Base-by-base conservation (phyloP, 2,329 filamentous ascomycete species). In the Aureobasidium zeae region DNA sequence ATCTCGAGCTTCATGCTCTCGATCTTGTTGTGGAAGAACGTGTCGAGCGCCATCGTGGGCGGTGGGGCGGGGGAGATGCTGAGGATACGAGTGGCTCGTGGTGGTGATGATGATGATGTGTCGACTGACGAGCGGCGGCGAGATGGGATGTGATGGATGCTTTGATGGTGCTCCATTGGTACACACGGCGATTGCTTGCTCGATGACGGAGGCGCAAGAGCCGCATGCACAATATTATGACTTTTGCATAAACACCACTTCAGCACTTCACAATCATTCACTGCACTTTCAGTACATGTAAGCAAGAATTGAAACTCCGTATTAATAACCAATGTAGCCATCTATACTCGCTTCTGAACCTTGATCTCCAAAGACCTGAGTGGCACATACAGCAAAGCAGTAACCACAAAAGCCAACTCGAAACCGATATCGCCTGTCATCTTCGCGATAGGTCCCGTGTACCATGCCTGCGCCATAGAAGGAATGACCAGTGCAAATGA, bases 1-100 rank as follows among this genome's bases (percentile, higher is more conserved):
- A 98, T 98, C 78, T 98, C 89, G 65, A 98, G 87, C 83, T 96
- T 96, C 85, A 96, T 94, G 65, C 84, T 81, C 85, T 98, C 91
- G 70, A 96, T 96, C 76, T 98, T 98, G 76, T 96, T 96, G 71
- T 91, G 86, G 68, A 94, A 98, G 73, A 95, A 98, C 69, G 84
- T 94, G 69, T 96, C 91, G 70, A 98, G 85, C 77, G 89, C 88
- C 91, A 98, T 98, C 64, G 63, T 81, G 76, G 63, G 26, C 41
- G 25, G 19, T 28, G 20, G 7, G 13, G 2, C 22, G 30, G 4
- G 16, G 17, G 5, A 6, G n/a, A 32, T 25, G 24, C 15, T 17
- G 37, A n/a, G n/a, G n/a, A n/a, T n/a, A n/a, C n/a, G n/a, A n/a
- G n/a, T n/a, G n/a, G n/a, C n/a, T n/a, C n/a, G n/a, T n/a, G n/a